Evolutionary conservation across 2,329 filamentous ascomycete species (phyloP).

Genomic region (Cercospora berteroae): DNA sequence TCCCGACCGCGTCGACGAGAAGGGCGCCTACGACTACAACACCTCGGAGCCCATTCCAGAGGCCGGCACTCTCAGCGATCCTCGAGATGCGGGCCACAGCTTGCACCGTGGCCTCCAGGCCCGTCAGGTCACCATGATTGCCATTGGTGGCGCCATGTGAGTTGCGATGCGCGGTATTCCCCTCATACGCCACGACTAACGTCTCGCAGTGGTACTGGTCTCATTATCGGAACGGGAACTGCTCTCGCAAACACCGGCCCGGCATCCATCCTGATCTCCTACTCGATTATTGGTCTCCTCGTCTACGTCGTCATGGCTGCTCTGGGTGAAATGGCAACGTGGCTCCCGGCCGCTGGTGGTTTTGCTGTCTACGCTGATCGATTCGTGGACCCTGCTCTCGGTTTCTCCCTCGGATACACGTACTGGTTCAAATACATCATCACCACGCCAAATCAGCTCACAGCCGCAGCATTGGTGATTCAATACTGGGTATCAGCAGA

Average conservation of each 20-base stretch:
- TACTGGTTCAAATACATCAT: slow-evolving; percentile 69
- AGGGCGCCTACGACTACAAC: slow-evolving; percentile 7
- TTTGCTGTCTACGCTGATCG: slow-evolving; percentile 79
- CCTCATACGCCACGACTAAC: background rate
- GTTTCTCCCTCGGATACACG: slow-evolving; percentile 70
- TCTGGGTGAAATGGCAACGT: slow-evolving; percentile 81
- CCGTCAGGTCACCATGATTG: slow-evolving; percentile 61
- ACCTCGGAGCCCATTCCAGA: slow-evolving; percentile 11
- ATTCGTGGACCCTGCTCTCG: slow-evolving; percentile 77
- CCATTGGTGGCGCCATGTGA: slow-evolving; percentile 59
- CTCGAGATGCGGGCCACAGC: slow-evolving; percentile 31
- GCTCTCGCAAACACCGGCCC: slow-evolving; percentile 55
- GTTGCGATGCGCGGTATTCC: background rate
- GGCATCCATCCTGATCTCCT: slow-evolving; percentile 68
- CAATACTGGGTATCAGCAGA: slow-evolving; percentile 65
- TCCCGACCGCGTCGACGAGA: slow-evolving; percentile 3
- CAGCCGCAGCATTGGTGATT: slow-evolving; percentile 74
- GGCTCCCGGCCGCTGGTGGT: slow-evolving; percentile 72
- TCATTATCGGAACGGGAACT: slow-evolving; percentile 65
- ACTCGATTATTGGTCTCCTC: slow-evolving; percentile 65
- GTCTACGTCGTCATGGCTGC: slow-evolving; percentile 80
- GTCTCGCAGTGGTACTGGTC: slow-evolving; percentile 63
- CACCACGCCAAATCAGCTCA: slow-evolving; percentile 79
- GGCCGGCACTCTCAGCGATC: slow-evolving; percentile 26
- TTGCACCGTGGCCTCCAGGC: slow-evolving; percentile 55